phyloP scores from a whole-genome alignment of 2,329 filamentous ascomycete genomes.

The Pseudocercospora eumusae region DNA sequence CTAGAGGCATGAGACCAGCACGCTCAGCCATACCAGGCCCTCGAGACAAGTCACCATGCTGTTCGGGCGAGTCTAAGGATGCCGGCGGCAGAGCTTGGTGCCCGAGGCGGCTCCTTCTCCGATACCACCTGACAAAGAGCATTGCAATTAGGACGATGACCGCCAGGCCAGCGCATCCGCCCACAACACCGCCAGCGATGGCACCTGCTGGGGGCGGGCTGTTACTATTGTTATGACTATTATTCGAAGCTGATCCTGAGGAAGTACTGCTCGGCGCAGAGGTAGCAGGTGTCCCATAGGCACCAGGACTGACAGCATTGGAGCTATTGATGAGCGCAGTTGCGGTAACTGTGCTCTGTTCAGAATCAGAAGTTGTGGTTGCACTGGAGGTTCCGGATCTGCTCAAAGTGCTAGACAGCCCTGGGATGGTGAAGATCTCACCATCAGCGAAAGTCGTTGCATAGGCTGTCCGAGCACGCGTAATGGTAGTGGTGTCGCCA shows the following conservation, averaged over 20 bases:
- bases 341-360: conserved; percentile 17
- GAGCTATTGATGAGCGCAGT: conserved; percentile 17
- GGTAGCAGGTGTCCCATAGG: conserved; percentile 17
- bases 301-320: conserved; percentile 11
- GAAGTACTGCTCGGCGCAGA: conserved; percentile 15
- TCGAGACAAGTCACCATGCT: conserved; percentile 13
- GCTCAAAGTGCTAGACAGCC: conserved; percentile 14
- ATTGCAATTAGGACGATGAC: conserved; percentile 54
- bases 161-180: conserved; percentile 60
- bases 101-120: conserved; percentile 35
- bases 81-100: conserved; percentile 34
- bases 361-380: conserved; percentile 12
- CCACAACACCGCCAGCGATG: conserved; percentile 64
- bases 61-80: conserved; percentile 22
- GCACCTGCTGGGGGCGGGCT: conserved; percentile 50
- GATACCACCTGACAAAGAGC: conserved; percentile 56
- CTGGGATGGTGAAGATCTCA: conserved; percentile 29
- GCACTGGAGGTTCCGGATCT: conserved; percentile 15
- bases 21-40: conserved; percentile 46
- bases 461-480: conserved; percentile 27
- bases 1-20: conserved; percentile 42
- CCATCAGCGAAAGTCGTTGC: conserved; percentile 34
- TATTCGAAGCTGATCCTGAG: conserved; percentile 12
- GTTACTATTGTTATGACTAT: conserved; percentile 11
- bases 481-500: conserved; percentile 32